Evolutionary conservation across 1,284 basidiomycete species (phyloP).

Genomic region (Agroathelia rolfsii): DNA sequence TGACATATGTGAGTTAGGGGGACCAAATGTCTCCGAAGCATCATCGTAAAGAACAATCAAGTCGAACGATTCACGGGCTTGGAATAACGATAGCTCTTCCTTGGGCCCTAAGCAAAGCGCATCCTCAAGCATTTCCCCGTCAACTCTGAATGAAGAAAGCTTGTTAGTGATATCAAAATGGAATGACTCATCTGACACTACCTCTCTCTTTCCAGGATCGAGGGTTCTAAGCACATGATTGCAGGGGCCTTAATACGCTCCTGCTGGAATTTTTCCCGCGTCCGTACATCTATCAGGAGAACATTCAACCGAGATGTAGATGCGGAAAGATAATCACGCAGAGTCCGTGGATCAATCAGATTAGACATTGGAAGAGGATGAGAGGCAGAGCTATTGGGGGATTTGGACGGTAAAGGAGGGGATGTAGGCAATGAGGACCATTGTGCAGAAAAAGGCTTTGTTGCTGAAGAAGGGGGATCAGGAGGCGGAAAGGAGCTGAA

Average conservation of each 20-base stretch:
- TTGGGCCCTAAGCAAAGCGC: slow-evolving; percentile 65
- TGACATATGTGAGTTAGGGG: slow-evolving; percentile 41
- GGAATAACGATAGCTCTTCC: slow-evolving; percentile 64
- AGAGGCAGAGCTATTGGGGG: slow-evolving; percentile 10
- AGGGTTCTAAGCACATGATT: slow-evolving; percentile 81
- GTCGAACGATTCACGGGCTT: slow-evolving; percentile 80
- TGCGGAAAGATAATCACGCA: slow-evolving; percentile 49
- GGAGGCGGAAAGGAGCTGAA: too few species aligned
- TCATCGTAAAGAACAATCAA: slow-evolving; percentile 85
- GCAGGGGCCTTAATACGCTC: slow-evolving; percentile 67
- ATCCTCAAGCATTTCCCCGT: slow-evolving; percentile 62
- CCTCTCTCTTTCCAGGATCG: slow-evolving; percentile 60
- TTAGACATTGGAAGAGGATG: slow-evolving; percentile 37
- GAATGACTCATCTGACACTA: slow-evolving; percentile 19
- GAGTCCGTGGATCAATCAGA: slow-evolving; percentile 48
- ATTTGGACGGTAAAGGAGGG: slow-evolving; percentile 13
- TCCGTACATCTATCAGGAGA: slow-evolving; percentile 77
- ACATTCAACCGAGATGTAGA: slow-evolving; percentile 47
- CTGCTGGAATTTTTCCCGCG: slow-evolving; percentile 64
- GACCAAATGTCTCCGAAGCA: slow-evolving; percentile 49
- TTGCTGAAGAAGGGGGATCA: slow-evolving; percentile 1
- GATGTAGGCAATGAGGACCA: slow-evolving; percentile 11
- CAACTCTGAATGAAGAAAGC: slow-evolving; percentile 38
- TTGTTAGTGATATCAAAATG: slow-evolving; percentile 11
- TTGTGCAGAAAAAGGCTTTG: too few species aligned